Evolutionary conservation across 164 flowering plant species (phyloP).

Genomic region (Chloranthus sessilifolius): DNA sequence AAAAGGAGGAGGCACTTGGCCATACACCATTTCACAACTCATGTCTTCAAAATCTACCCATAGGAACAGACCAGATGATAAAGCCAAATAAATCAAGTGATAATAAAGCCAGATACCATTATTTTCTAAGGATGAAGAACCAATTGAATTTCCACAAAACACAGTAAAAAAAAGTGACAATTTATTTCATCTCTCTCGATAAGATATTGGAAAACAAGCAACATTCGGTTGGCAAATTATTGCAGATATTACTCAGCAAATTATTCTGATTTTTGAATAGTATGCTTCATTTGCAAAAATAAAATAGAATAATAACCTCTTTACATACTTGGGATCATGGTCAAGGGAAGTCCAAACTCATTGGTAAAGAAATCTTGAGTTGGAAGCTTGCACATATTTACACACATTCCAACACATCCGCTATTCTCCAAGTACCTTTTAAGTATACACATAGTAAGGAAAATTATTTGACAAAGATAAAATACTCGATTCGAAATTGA

Average conservation of each 20-base stretch:
- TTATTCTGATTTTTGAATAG: too few species aligned
- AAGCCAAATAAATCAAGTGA: not conserved
- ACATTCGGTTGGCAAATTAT: too few species aligned
- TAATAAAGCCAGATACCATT: too few species aligned
- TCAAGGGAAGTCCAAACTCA: constrained; percentile 94
- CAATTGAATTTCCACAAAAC: too few species aligned
- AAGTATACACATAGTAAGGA: not conserved
- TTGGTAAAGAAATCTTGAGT: constrained; percentile 99
- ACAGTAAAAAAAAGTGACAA: too few species aligned
- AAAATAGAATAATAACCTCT: not conserved
- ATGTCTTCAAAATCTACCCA: constrained; percentile 92
- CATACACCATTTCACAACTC: constrained; percentile 97
- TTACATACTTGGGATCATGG: constrained; percentile 87
- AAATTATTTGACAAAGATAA: not conserved
- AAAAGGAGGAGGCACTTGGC: constrained; percentile 74
- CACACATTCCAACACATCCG: constrained; percentile 97
- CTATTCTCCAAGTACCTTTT: constrained; percentile 93
- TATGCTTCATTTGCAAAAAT: too few species aligned
- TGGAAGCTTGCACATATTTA: constrained; percentile 96
- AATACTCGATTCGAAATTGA: too few species aligned
- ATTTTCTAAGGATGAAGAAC: too few species aligned
- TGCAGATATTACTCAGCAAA: too few species aligned
- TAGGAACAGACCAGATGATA: not conserved
- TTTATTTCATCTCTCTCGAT: too few species aligned
- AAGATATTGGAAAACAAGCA: too few species aligned